Conservation (phyloP, 176 grass and related monocot species). For the Poa annua region DNA sequence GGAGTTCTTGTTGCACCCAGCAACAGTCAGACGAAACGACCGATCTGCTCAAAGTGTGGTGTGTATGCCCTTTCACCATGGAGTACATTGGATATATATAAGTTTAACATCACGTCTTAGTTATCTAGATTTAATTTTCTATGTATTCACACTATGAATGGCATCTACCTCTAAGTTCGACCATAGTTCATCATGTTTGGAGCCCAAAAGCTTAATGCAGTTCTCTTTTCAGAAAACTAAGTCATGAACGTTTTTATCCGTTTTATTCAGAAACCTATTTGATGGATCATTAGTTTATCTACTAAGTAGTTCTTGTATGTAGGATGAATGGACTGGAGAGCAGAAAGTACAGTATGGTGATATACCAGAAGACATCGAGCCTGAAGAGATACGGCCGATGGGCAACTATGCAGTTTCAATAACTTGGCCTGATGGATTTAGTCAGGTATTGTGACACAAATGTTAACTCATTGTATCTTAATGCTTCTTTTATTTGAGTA, state of each 20-base stretch:
- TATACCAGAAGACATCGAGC: slow-evolving; percentile 93
- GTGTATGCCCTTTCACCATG: slow-evolving; percentile 41
- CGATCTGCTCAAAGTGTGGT: slow-evolving; percentile 98
- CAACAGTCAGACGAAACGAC: slow-evolving; percentile 89
- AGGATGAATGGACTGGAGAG: slow-evolving; percentile 99
- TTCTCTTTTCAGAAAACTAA: slow-evolving; percentile 11
- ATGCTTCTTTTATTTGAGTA: slow-evolving; percentile 7
- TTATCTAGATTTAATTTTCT: background rate
- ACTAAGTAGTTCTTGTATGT: slow-evolving; percentile 30
- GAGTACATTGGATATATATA: slow-evolving; percentile 2
- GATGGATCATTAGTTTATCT: slow-evolving; percentile 6
- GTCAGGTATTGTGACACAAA: slow-evolving; percentile 64
- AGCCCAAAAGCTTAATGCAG: background rate
- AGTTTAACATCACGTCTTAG: slow-evolving; percentile 9
- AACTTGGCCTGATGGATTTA: slow-evolving; percentile 99
- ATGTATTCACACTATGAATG: background rate
- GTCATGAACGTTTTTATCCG: background rate
- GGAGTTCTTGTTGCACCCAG: slow-evolving; percentile 94
- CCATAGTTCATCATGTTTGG: background rate
- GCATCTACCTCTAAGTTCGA: background rate
- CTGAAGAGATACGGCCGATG: slow-evolving; percentile 92
- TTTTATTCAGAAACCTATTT: slow-evolving; percentile 24
- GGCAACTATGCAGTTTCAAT: slow-evolving; percentile 98
- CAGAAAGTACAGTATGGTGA: slow-evolving; percentile 87
- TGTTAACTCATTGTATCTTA: slow-evolving; percentile 5